phyloP scores from a whole-genome alignment of 768 basidiomycete genomes.

The Trametes maxima region DNA sequence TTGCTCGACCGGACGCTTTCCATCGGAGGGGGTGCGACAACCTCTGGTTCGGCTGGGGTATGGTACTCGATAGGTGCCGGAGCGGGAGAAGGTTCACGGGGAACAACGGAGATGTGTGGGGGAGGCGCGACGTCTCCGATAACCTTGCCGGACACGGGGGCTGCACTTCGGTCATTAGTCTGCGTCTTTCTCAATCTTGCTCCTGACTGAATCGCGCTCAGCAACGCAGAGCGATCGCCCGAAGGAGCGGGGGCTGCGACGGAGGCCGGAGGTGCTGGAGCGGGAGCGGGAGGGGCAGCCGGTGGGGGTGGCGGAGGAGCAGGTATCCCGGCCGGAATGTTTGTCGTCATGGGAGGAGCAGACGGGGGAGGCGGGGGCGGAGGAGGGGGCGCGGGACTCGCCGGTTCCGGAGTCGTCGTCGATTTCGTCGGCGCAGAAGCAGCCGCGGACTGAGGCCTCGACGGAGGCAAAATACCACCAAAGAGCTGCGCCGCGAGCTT shows the following conservation, averaged over 20 bases:
- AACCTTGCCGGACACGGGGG: conserved; percentile 72
- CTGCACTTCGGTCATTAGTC: conserved; percentile 82
- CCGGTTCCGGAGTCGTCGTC: conserved; percentile 23
- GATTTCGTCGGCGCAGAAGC: conserved; percentile 26
- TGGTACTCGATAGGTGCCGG: conserved; percentile 31
- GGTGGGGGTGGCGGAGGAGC: conserved; percentile 36
- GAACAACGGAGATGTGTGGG: conserved; percentile 58
- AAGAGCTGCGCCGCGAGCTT: conserved; percentile 83
- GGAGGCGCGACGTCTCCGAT: conserved; percentile 76
- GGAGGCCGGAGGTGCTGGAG: conserved; percentile 35
- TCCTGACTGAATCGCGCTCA: conserved; percentile 81
- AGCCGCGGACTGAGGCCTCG: conserved; percentile 59
- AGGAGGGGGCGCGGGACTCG: conserved; percentile 38
- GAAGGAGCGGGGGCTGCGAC: conserved; percentile 38
- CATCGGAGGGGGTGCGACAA: conserved; percentile 3
- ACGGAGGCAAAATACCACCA: conserved; percentile 62
- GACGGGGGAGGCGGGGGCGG: conserved; percentile 45
- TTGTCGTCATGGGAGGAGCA: conserved; percentile 35
- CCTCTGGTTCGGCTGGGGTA: conserved; percentile 22
- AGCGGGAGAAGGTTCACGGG: conserved; percentile 46
- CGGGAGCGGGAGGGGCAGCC: conserved; percentile 34
- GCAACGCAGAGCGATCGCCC: conserved; percentile 63
- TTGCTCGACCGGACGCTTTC: conserved; percentile 43
- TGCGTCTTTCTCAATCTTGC: conserved; percentile 68
- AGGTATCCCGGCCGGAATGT: conserved; percentile 32